Evolutionary conservation across 2,329 filamentous ascomycete species (phyloP).

Genomic region (Monilinia polystroma): DNA sequence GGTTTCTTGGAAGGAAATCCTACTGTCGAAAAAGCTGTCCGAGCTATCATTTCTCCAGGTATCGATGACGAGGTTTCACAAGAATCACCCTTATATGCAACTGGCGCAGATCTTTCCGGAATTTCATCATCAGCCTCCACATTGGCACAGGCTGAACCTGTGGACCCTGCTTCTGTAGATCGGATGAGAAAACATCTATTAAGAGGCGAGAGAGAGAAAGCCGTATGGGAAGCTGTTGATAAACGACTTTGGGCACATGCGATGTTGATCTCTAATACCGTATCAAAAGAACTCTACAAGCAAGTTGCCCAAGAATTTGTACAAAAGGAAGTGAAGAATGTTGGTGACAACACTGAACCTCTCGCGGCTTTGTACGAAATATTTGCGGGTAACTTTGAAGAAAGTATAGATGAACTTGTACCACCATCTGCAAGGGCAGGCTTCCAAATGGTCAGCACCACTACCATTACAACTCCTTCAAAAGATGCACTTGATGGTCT

Average conservation of each 20-base stretch:
- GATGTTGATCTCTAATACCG: slow-evolving; percentile 76
- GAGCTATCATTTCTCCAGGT: slow-evolving; percentile 68
- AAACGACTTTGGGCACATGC: slow-evolving; percentile 95
- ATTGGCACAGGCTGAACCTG: slow-evolving; percentile 58
- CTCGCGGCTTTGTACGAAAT: slow-evolving; percentile 91
- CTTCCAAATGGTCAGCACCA: slow-evolving; percentile 84
- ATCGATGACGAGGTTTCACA: slow-evolving; percentile 38
- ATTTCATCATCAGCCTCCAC: slow-evolving; percentile 41
- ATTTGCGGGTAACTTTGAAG: slow-evolving; percentile 88
- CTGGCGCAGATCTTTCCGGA: slow-evolving; percentile 44
- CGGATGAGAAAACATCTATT: slow-evolving; percentile 72
- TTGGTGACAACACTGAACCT: slow-evolving; percentile 77
- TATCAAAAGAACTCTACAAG: slow-evolving; percentile 83
- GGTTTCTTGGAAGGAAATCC: slow-evolving; percentile 73
- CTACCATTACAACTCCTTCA: slow-evolving; percentile 56
- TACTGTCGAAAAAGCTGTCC: slow-evolving; percentile 70
- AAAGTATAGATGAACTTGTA: slow-evolving; percentile 93
- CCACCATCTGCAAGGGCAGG: slow-evolving; percentile 89
- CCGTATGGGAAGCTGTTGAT: slow-evolving; percentile 90
- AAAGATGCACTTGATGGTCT: slow-evolving; percentile 80
- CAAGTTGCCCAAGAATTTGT: slow-evolving; percentile 95
- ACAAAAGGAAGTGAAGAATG: slow-evolving; percentile 85
- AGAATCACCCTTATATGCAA: slow-evolving; percentile 40
- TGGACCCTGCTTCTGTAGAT: slow-evolving; percentile 68
- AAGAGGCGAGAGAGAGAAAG: slow-evolving; percentile 81